Evolutionary conservation across 1,139 yeast species (phyloP).

Genomic region (Suhomyces maxii): DNA sequence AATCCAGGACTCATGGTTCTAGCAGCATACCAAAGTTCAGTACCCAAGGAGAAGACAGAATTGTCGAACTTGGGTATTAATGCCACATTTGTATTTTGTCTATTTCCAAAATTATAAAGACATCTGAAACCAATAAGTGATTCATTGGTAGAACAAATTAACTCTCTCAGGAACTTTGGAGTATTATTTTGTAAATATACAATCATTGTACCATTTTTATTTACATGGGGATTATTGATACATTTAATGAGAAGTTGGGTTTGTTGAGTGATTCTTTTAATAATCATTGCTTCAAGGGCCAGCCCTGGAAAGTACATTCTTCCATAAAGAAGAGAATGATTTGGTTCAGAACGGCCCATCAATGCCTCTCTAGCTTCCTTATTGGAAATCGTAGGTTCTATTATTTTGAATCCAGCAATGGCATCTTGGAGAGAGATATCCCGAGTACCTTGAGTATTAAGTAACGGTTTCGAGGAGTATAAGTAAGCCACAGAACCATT

Average conservation of each 20-base stretch:
- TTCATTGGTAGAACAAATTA: slow-evolving; percentile 85
- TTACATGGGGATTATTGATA: slow-evolving; percentile 66
- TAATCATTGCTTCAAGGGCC: slow-evolving; percentile 83
- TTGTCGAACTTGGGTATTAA: slow-evolving; percentile 44
- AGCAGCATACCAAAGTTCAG: slow-evolving; percentile 89
- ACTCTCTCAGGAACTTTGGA: slow-evolving; percentile 68
- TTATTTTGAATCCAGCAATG: slow-evolving; percentile 71
- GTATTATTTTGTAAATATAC: slow-evolving; percentile 70
- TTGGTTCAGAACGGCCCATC: background rate
- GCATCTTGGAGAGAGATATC: slow-evolving; percentile 66
- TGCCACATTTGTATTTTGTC: slow-evolving; percentile 27
- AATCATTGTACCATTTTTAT: slow-evolving; percentile 60
- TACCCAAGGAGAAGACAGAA: slow-evolving; percentile 68
- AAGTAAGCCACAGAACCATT: slow-evolving; percentile 85
- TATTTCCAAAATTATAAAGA: slow-evolving; percentile 63
- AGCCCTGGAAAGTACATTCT: slow-evolving; percentile 87
- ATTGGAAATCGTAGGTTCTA: slow-evolving; percentile 41
- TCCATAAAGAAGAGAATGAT: slow-evolving; percentile 55
- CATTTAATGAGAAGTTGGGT: slow-evolving; percentile 74
- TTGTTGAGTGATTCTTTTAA: slow-evolving; percentile 59
- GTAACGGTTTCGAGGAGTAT: slow-evolving; percentile 64
- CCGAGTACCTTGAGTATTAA: slow-evolving; percentile 51
- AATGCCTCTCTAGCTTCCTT: background rate
- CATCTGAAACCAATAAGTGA: slow-evolving; percentile 81
- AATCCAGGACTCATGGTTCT: slow-evolving; percentile 80